Base-by-base conservation (phyloP, 345 rosid species). In the Anacardium occidentale region DNA sequence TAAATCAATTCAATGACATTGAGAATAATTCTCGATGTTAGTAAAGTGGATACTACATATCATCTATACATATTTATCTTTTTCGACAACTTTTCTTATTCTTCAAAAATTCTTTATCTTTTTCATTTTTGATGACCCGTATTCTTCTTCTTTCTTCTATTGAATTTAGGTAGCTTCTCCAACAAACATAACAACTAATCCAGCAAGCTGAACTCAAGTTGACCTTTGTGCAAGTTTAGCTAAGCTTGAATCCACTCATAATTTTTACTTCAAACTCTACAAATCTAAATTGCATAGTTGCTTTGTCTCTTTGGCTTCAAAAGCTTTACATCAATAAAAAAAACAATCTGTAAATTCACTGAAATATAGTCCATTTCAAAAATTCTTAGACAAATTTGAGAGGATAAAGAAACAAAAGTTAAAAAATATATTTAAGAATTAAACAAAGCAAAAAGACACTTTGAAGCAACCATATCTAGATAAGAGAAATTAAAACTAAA, bases 391-490 rank as follows among this genome's bases (percentile, higher is more conserved):
- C 10, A 32, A 61, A 3, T 29, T 47, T 24, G 18, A 10, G 17
- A 37, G 20, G 52, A 17, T 10, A 14, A 26, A 21, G 29, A 32
- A 56, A 68, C n/a, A 57, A 17, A 29, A 50, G 45, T 11, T 50
- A 17, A 17, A 45, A 29, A 14, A 64, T 47, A n/a, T 15, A 15
- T 62, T 22, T n/a, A 48, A 48, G 32, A 20, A 34, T 57, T 20
- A 20, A 63, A 21, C 44, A 68, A 73, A 69, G 67, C 20, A 53
- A 57, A 68, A 76, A 76, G 34, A 32, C 74, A 66, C 70, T 78
- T 63, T 63, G 52, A 26, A 22, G n/a, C 42, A 73, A 75, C 73
- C 75, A 53, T 64, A 82, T 71, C 76, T 76, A 52, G 74, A 68
- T 64, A 55, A 64, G 56, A 55, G 56, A 37, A 37, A 37, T 37